These are phyloP conservation scores for Podaxis sp. DNA, from an alignment of 768 basidiomycete species.

Conservation along the genomic window DNA sequence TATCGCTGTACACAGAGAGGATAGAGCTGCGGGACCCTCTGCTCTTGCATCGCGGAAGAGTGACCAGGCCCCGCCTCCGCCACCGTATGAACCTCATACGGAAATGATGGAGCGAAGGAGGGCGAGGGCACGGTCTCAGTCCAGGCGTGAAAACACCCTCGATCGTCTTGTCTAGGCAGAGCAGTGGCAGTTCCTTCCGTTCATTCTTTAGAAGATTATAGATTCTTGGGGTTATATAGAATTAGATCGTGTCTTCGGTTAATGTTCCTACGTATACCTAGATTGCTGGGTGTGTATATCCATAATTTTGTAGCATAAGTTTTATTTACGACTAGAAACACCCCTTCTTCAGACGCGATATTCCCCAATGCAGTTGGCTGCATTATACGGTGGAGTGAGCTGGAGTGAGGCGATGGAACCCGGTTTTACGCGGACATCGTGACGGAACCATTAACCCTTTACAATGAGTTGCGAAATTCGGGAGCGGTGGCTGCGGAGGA, in stretches of 20 bases:
- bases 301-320: not conserved
- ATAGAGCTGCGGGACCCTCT: not conserved
- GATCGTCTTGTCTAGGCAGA: not conserved
- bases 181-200: not conserved
- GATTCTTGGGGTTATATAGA: not conserved
- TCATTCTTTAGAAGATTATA: not conserved
- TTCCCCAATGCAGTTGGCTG: not conserved
- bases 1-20: conserved; percentile 7
- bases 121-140: not conserved
- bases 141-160: not conserved
- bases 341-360: not conserved
- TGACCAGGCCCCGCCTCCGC: not conserved
- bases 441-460: not conserved
- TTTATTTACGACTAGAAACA: not conserved
- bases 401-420: not conserved
- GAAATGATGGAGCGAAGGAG: not conserved
- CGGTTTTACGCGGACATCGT: not conserved
- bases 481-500: not conserved
- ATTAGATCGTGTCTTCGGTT: not conserved
- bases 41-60: not conserved
- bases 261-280: not conserved
- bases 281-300: not conserved
- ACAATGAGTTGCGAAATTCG: not conserved
- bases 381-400: not conserved
- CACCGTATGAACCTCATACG: not conserved